Conservation (phyloP, 768 basidiomycete genomes). For the Rhodosporidiobolus sp. region DNA sequence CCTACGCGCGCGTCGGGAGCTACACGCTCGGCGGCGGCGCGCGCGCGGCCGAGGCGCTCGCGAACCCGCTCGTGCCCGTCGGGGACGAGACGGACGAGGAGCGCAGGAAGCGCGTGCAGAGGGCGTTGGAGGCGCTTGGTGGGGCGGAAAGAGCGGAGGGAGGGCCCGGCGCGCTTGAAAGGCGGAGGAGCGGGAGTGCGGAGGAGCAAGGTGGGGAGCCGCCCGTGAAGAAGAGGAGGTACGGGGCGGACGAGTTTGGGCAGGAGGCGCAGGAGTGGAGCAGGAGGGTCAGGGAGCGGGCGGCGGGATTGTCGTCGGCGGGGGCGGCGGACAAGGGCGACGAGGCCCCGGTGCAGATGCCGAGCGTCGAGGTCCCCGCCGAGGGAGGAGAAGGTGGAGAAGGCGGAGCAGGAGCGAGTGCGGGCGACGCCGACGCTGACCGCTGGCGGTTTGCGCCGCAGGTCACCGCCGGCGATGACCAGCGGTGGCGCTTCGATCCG, state of each 20-base stretch:
- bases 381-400: too few species aligned
- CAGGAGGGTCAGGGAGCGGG: neutral
- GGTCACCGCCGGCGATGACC: too few species aligned
- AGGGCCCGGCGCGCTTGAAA: too few species aligned
- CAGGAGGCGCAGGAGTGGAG: neutral
- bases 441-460: neutral
- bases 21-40: neutral
- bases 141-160: neutral
- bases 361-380: too few species aligned
- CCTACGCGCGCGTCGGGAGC: neutral
- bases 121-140: neutral
- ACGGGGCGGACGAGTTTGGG: constrained; percentile 4
- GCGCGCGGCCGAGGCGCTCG: neutral
- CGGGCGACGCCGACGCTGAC: too few species aligned
- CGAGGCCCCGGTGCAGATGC: too few species aligned
- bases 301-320: neutral
- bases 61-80: neutral
- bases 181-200: neutral
- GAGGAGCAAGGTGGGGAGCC: neutral
- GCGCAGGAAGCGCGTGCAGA: too few species aligned
- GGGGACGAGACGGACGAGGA: neutral
- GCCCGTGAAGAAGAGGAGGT: neutral
- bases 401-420: too few species aligned
- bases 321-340: neutral
- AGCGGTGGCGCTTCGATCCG: neutral